These are phyloP conservation scores for Leccinum insigne DNA, from an alignment of 1,284 basidiomycete species.

Conservation along the genomic window DNA sequence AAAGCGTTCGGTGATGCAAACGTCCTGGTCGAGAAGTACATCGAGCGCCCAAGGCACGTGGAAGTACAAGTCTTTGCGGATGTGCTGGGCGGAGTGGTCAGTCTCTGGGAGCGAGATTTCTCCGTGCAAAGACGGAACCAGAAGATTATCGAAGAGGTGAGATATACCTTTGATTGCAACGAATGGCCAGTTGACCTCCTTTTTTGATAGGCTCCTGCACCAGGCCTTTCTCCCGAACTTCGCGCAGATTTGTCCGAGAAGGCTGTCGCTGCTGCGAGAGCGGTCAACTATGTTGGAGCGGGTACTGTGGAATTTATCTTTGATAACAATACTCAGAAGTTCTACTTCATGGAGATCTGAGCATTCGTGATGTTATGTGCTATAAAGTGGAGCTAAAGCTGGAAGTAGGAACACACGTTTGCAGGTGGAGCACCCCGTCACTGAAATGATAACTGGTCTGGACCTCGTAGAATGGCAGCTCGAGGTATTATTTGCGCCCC, in stretches of 20 bases:
- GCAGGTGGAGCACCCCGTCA: slow-evolving; percentile 95
- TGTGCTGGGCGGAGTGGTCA: slow-evolving; percentile 72
- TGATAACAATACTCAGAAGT: slow-evolving; percentile 81
- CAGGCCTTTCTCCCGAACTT: slow-evolving; percentile 75
- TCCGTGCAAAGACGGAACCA: slow-evolving; percentile 94
- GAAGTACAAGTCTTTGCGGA: slow-evolving; percentile 94
- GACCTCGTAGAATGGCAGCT: slow-evolving; percentile 97
- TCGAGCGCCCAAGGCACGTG: slow-evolving; percentile 81
- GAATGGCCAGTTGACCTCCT: neutral
- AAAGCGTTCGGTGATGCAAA: slow-evolving; percentile 88
- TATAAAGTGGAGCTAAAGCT: slow-evolving; percentile 2
- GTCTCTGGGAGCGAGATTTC: slow-evolving; percentile 93
- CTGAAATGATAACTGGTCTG: slow-evolving; percentile 92
- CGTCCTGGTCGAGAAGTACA: slow-evolving; percentile 87
- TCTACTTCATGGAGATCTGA: slow-evolving; percentile 95
- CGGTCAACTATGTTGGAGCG: slow-evolving; percentile 89
- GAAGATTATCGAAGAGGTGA: slow-evolving; percentile 91
- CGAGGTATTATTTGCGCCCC: slow-evolving; percentile 48
- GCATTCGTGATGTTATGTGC: slow-evolving; percentile 24
- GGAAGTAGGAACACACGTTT: slow-evolving; percentile 81
- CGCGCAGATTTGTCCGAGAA: slow-evolving; percentile 83
- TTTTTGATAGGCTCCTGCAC: slow-evolving; percentile 83
- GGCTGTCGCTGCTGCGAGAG: slow-evolving; percentile 89
- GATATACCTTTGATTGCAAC: neutral
- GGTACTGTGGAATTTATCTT: slow-evolving; percentile 96